These are phyloP conservation scores for Colletotrichum liriopes DNA, from an alignment of 2,329 filamentous ascomycete genomes.

Conservation along the genomic window DNA sequence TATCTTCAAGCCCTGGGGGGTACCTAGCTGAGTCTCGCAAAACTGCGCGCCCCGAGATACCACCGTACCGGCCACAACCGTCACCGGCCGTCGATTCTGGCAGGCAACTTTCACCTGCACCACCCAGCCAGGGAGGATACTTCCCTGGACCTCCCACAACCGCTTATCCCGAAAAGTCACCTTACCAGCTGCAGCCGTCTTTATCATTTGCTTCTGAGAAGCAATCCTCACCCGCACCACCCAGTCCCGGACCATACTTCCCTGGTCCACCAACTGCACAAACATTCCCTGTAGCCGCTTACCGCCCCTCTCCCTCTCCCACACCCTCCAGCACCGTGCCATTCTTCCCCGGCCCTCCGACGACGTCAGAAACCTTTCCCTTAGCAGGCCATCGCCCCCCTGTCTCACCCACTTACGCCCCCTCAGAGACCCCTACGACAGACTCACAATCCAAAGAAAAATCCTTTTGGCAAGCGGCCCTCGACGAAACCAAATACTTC, in stretches of 20 bases:
- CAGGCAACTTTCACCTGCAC: not conserved
- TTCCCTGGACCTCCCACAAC: not conserved
- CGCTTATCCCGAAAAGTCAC: not conserved
- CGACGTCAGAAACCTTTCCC: constrained; percentile 20
- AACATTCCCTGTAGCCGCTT: constrained; percentile 19
- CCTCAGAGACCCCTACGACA: constrained; percentile 3
- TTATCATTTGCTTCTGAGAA: not conserved
- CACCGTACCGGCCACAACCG: constrained; percentile 10
- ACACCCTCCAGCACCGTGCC: not conserved
- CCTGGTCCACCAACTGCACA: constrained; percentile 16
- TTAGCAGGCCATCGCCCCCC: constrained; percentile 1
- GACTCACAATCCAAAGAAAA: constrained; percentile 36
- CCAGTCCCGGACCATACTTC: constrained; percentile 8
- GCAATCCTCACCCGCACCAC: not conserved
- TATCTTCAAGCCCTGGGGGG: not conserved
- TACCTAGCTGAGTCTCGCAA: too few species aligned
- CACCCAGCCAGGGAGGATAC: not conserved
- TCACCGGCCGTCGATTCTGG: not conserved
- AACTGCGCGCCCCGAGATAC: not conserved
- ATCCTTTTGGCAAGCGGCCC: constrained; percentile 62
- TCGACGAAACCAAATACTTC: constrained; percentile 75
- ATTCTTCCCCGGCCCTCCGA: constrained; percentile 12
- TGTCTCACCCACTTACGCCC: not conserved
- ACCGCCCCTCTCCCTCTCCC: constrained; percentile 18
- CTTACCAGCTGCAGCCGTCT: not conserved